Evolutionary conservation across 2,329 filamentous ascomycete genomes (phyloP), one percentile per base, ranked within the genome.

Genomic region (Fusarium palustre): DNA sequence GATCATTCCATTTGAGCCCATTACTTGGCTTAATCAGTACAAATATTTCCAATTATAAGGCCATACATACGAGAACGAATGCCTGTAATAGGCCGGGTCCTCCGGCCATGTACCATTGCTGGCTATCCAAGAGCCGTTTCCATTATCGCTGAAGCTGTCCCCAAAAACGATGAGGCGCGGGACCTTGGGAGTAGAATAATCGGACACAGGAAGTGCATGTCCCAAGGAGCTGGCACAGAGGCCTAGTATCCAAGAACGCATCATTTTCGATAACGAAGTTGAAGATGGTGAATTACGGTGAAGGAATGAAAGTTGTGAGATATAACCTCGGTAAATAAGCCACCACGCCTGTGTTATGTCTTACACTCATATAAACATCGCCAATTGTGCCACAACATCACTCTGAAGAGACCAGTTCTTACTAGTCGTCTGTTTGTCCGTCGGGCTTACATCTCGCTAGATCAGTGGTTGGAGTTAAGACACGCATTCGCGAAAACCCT

Each of bases 101-200:
- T n/a, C 49, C 7, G 67, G 66, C 67, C 67, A 69, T 7, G 66
- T 46, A 24, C 58, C 62, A 15, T 69, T 68, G 25, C 67, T 69
- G 4, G 18, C 66, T 15, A 69, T 16, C 67, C 67, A 69, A 24
- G 67, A 69, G 0, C 67, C 67, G 42, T 69, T 68, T 12, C 66
- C 67, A 9, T 69, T 68, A 2, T 69, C 67, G 31, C 67, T 69
- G 46, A 69, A 69, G 45, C 67, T 69, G 11, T 69, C 67, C 7
- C 67, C 67, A n/a, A 69, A 68, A 11, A 69, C 66, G 18, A 69
- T 47, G n/a, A 69, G 48, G 0, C 67, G 64, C 0, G 58, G 54
- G 1, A 50, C 55, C 4, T 31, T 43, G 20, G 24, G 5, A 30
- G 24, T 5, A 18, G 16, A 8, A 4, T 41, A n/a, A 0, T 38